Conservation (phyloP, 1,284 basidiomycete genomes). For the Irpex sp. region DNA sequence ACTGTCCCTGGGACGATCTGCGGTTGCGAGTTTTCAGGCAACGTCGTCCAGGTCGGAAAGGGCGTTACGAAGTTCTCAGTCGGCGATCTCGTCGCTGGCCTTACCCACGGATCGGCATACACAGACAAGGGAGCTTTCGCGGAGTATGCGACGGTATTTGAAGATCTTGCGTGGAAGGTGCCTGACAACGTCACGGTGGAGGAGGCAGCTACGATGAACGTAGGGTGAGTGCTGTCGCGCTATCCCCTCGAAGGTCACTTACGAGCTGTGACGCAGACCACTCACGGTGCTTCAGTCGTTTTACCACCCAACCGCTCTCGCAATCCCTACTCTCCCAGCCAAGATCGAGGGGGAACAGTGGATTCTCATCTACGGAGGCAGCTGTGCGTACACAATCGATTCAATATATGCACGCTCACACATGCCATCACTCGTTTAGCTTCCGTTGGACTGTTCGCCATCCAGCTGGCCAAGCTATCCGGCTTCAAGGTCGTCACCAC, state of each 20-base stretch:
- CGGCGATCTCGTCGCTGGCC: conserved; percentile 20
- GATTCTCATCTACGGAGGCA: conserved; percentile 28
- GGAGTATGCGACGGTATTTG: conserved; percentile 32
- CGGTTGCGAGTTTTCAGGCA: conserved; percentile 19
- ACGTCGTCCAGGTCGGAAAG: conserved; percentile 18
- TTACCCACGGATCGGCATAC: conserved; percentile 16
- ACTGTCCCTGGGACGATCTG: conserved; percentile 12
- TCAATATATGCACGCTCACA: background rate
- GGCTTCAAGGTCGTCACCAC: conserved; percentile 39
- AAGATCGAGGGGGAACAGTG: conserved; percentile 17
- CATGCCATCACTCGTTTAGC: conserved; percentile 9
- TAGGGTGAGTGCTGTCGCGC: conserved; percentile 22
- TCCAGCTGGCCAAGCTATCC: conserved; percentile 37
- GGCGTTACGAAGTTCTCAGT: conserved; percentile 13
- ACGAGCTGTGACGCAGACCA: conserved; percentile 8
- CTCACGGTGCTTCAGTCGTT: conserved; percentile 34
- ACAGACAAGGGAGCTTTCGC: conserved; percentile 29
- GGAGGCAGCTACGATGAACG: conserved; percentile 34
- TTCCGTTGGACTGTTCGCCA: conserved; percentile 38
- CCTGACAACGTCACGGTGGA: conserved; percentile 25
- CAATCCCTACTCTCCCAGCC: conserved; percentile 20
- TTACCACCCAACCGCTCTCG: conserved; percentile 20
- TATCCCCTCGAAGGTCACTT: background rate
- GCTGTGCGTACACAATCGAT: conserved; percentile 16
- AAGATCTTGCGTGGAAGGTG: conserved; percentile 28